Percentiles rank a stretch among this genome's conserved stretches.
Conservation (phyloP, 768 basidiomycete genomes). For the Trametopsis cervina region DNA sequence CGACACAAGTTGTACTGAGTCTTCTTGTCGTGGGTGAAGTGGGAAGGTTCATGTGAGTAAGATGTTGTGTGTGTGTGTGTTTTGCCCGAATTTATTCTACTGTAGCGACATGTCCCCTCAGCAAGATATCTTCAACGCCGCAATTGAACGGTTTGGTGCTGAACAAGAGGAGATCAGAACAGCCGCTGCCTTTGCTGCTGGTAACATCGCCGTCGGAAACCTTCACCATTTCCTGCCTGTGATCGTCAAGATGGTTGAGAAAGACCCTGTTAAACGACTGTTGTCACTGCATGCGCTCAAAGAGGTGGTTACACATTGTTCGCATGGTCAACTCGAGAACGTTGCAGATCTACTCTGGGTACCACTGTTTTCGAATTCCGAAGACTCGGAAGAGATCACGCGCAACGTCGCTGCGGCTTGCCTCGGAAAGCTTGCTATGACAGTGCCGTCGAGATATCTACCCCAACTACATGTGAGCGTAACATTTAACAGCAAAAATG, state of each 20-base stretch:
- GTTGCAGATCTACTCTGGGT: constrained; percentile 89
- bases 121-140: constrained; percentile 66
- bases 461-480: constrained; percentile 85
- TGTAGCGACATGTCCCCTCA: constrained; percentile 84
- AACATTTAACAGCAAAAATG: too few species aligned
- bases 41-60: constrained; percentile 77
- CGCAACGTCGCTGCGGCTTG: constrained; percentile 95
- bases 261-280: constrained; percentile 71
- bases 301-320: constrained; percentile 92
- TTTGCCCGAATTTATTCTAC: neutral
- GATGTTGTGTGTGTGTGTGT: neutral
- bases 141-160: constrained; percentile 67
- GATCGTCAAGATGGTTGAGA: constrained; percentile 73
- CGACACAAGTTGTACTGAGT: constrained; percentile 70
- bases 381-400: constrained; percentile 84
- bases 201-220: constrained; percentile 96
- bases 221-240: constrained; percentile 79
- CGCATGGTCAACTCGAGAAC: constrained; percentile 73
- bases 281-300: constrained; percentile 89
- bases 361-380: constrained; percentile 88
- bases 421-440: constrained; percentile 89
- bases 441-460: constrained; percentile 84
- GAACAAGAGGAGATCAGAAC: constrained; percentile 83
- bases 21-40: constrained; percentile 89
- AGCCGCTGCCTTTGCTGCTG: constrained; percentile 92